A percentile compares a stretch with the other conserved stretches of the same genome.
Conservation (phyloP, 2,329 filamentous ascomycete genomes). For the Colletotrichum zoysiae region DNA sequence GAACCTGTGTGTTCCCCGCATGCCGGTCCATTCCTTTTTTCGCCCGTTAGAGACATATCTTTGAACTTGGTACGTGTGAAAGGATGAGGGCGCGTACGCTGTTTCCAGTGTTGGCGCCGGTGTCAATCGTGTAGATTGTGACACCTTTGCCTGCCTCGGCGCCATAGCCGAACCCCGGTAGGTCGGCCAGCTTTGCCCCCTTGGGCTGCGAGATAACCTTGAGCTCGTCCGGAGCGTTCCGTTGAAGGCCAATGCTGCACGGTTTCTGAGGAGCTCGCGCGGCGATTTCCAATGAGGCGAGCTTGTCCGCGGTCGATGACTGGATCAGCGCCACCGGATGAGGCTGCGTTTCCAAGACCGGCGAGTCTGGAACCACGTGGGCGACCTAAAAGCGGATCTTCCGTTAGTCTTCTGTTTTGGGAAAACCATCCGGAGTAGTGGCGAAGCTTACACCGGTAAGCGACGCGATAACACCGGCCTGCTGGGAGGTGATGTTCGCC, state of each 20-base stretch:
- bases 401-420: not conserved
- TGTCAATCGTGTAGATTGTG: constrained; percentile 29
- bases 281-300: not conserved
- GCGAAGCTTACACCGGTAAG: constrained; percentile 8
- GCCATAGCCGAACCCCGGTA: constrained; percentile 22
- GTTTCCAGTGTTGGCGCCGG: constrained; percentile 6
- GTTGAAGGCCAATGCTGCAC: not conserved
- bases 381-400: not conserved
- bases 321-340: too few relatives aligned
- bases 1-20: constrained; percentile 6
- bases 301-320: not conserved
- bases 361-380: not conserved
- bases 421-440: too few relatives aligned
- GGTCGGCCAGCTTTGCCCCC: constrained; percentile 1
- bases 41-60: not conserved
- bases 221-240: constrained; percentile 31
- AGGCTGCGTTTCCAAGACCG: too few relatives aligned
- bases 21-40: constrained; percentile 19
- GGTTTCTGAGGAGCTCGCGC: not conserved
- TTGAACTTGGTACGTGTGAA: not conserved
- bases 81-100: not conserved
- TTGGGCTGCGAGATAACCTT: constrained; percentile 25
- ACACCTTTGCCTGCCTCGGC: constrained; percentile 19
- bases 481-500: constrained; percentile 13
- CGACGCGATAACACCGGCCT: not conserved